A percentile compares a stretch with the other conserved stretches of the same genome.
Evolutionary conservation across 139 green algal species (phyloP).

Genomic region (Dunaliella primolecta): DNA sequence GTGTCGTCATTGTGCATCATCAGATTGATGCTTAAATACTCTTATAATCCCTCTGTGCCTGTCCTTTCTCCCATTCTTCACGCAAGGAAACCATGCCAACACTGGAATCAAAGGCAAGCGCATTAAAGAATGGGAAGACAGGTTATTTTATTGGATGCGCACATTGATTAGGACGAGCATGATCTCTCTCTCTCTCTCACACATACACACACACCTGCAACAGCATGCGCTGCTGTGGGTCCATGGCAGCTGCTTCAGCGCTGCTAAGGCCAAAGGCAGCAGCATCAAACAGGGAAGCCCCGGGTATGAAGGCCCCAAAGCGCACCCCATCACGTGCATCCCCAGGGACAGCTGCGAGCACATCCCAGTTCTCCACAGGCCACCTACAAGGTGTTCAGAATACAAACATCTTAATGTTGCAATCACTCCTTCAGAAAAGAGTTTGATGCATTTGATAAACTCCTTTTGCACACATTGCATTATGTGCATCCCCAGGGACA

Average conservation of each 20-base stretch:
- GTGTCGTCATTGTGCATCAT: too few relatives aligned
- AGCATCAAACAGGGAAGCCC: slow-evolving; percentile 66
- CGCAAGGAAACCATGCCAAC: too few relatives aligned
- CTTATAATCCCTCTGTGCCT: too few relatives aligned
- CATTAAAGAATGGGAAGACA: too few relatives aligned
- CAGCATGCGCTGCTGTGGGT: slow-evolving; percentile 85
- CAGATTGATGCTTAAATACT: too few relatives aligned
- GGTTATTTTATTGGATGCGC: too few relatives aligned
- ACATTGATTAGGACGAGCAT: too few relatives aligned
- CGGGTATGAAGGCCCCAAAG: slow-evolving; percentile 49
- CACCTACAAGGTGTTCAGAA: background rate
- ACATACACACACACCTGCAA: slow-evolving; percentile 45
- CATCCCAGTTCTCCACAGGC: background rate
- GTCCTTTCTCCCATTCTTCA: too few relatives aligned
- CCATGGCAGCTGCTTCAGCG: slow-evolving; percentile 64
- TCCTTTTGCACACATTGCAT: background rate
- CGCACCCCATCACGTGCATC: background rate
- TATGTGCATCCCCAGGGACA: background rate
- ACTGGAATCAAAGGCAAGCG: too few relatives aligned
- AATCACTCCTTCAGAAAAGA: background rate
- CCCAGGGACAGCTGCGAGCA: background rate
- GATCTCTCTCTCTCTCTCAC: too few relatives aligned
- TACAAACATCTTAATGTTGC: background rate
- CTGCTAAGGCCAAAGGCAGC: slow-evolving; percentile 55
- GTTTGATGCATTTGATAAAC: background rate